Conservation (phyloP, 352 stramenopile genomes). For the Globisporangium barbulae region DNA sequence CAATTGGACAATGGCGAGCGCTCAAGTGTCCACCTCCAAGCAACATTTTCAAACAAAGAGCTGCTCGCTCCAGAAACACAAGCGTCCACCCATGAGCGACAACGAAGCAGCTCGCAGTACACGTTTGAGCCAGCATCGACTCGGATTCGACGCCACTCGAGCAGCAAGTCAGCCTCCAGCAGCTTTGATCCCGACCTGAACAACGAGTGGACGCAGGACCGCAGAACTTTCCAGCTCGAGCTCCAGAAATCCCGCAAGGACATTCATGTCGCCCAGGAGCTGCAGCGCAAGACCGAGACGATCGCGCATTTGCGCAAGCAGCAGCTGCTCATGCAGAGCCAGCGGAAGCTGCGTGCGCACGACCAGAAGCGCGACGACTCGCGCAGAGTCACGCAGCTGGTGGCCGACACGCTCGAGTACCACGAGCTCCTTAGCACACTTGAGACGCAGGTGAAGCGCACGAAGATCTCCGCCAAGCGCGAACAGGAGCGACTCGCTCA, state of each 20-base stretch:
- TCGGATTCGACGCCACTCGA: constrained; percentile 13
- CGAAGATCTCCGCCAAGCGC: constrained; percentile 32
- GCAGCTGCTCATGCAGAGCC: constrained; percentile 36
- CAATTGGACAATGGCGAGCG: background rate
- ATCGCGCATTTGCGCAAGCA: constrained; percentile 38
- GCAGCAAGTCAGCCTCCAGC: background rate
- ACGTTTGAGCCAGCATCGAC: constrained; percentile 33
- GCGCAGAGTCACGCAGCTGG: constrained; percentile 33
- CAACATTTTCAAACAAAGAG: background rate
- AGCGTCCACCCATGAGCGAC: background rate
- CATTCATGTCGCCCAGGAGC: constrained; percentile 29
- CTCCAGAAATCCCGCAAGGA: constrained; percentile 42
- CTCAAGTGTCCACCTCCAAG: background rate
- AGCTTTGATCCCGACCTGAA: constrained; percentile 6
- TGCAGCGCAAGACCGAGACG: constrained; percentile 34
- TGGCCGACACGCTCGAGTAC: constrained; percentile 56
- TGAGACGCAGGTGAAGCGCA: constrained; percentile 40
- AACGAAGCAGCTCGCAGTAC: constrained; percentile 8
- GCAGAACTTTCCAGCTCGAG: constrained; percentile 34
- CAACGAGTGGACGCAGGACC: constrained; percentile 45
- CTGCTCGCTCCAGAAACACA: background rate
- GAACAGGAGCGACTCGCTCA: constrained; percentile 43
- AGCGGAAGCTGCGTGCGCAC: constrained; percentile 33
- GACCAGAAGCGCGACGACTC: constrained; percentile 28
- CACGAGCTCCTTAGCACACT: constrained; percentile 37